These are phyloP conservation scores for Besnoitia besnoiti DNA, from an alignment of 169 alveolate species.

Conservation along the genomic window DNA sequence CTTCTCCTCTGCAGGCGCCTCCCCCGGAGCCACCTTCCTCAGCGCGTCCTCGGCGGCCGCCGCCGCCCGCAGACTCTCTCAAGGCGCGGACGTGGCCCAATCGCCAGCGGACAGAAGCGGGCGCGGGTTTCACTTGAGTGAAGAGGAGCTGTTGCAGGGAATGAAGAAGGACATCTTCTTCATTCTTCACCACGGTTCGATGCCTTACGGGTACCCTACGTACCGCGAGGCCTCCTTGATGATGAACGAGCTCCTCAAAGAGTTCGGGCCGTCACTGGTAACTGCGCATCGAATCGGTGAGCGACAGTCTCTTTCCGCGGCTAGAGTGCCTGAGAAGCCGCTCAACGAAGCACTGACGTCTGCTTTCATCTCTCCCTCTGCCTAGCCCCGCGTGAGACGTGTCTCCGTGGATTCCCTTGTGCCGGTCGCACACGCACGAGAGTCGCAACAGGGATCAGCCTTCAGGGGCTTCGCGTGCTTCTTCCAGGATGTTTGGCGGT, in stretches of 20 bases:
- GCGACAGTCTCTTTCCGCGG: neutral
- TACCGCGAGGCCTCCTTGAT: neutral
- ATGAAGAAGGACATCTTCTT: neutral
- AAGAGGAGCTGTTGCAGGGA: neutral
- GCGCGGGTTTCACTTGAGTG: neutral
- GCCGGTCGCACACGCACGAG: too few relatives aligned
- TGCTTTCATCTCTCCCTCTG: neutral
- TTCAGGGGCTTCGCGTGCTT: too few relatives aligned
- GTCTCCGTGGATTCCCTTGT: too few relatives aligned
- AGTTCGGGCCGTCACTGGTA: neutral
- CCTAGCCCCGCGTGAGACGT: too few relatives aligned
- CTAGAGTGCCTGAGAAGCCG: neutral
- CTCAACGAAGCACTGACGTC: neutral
- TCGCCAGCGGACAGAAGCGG: neutral
- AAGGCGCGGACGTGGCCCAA: neutral
- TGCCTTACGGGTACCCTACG: slow-evolving; percentile 9
- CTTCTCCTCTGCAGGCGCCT: neutral
- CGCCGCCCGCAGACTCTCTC: too few relatives aligned
- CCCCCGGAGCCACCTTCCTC: neutral
- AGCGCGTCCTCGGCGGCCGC: too few relatives aligned
- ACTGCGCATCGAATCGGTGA: neutral
- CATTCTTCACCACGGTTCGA: neutral
- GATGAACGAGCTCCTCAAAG: neutral
- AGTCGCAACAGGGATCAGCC: too few relatives aligned
- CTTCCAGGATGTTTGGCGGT: too few relatives aligned